Conservation (phyloP, 306 rosid species). For the Amphicarpaea edgeworthii region DNA sequence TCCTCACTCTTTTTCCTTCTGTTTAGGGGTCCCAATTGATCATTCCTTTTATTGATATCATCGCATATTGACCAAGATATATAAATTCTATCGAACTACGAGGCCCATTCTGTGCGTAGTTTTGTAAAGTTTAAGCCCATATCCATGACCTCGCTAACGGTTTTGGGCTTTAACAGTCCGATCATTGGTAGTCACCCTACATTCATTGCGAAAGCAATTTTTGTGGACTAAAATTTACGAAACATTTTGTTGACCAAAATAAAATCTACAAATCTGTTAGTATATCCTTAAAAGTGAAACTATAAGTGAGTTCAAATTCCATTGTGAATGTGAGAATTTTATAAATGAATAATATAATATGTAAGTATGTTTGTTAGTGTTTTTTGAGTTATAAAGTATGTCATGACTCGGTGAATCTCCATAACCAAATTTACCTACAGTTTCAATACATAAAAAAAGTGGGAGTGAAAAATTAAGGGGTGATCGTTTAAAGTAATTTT, state of each 20-base stretch:
- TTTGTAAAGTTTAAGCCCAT: no score
- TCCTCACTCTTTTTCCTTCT: no score
- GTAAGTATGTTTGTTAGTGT: neutral
- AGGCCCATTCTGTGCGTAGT: no score
- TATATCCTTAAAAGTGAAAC: neutral
- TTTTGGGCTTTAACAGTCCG: constrained; percentile 7
- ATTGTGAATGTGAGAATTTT: neutral
- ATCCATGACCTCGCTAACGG: neutral
- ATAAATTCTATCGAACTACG: no score
- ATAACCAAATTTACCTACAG: neutral
- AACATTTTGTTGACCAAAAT: neutral
- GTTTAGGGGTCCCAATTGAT: no score
- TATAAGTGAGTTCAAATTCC: neutral
- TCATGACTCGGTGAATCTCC: no score
- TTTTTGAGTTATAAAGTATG: neutral
- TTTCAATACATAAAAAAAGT: neutral
- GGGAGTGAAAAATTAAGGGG: neutral
- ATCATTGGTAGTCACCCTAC: neutral
- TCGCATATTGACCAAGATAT: no score
- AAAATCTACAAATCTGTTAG: neutral
- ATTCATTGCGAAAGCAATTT: constrained; percentile 5
- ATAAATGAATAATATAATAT: neutral
- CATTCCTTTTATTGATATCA: no score
- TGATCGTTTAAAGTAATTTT: neutral
- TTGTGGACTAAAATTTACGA: constrained; percentile 2